A percentile compares a stretch with the other conserved stretches of the same genome.
Evolutionary conservation across 768 basidiomycete genomes (phyloP).

Genomic region (Boletus rubescentipes): DNA sequence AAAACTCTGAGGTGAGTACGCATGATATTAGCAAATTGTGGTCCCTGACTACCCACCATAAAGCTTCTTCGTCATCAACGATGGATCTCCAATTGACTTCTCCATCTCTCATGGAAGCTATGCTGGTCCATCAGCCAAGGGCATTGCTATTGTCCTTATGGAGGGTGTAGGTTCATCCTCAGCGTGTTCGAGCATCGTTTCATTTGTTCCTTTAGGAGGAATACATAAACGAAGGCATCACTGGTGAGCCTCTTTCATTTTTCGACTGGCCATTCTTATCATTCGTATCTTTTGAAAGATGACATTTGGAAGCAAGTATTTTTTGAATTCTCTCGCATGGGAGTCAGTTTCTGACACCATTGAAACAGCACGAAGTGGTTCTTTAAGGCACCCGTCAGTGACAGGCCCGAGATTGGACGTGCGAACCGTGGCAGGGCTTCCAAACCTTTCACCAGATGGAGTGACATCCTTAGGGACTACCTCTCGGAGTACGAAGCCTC

Average conservation of each 20-base stretch:
- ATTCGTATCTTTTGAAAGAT: neutral
- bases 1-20: neutral
- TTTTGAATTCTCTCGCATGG: neutral
- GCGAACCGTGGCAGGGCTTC: neutral
- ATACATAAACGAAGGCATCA: neutral
- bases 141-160: neutral
- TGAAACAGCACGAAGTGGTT: neutral
- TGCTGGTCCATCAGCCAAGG: neutral
- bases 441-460: neutral
- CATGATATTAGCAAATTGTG: too few species aligned
- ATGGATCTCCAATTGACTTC: slow-evolving; percentile 4
- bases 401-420: neutral
- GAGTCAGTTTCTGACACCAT: neutral
- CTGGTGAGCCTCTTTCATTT: neutral
- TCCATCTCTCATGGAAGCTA: neutral
- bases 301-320: neutral
- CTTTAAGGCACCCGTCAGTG: neutral
- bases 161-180: neutral
- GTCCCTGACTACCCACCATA: too few species aligned
- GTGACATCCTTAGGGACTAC: neutral
- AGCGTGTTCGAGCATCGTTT: neutral
- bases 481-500: neutral
- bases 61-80: slow-evolving; percentile 4
- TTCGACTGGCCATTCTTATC: neutral
- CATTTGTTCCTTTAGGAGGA: neutral